A percentile compares a stretch with the other conserved stretches of the same genome.
These are phyloP conservation scores for Suhomyces prunicola DNA, from an alignment of 805 yeast species.

Conservation along the genomic window DNA sequence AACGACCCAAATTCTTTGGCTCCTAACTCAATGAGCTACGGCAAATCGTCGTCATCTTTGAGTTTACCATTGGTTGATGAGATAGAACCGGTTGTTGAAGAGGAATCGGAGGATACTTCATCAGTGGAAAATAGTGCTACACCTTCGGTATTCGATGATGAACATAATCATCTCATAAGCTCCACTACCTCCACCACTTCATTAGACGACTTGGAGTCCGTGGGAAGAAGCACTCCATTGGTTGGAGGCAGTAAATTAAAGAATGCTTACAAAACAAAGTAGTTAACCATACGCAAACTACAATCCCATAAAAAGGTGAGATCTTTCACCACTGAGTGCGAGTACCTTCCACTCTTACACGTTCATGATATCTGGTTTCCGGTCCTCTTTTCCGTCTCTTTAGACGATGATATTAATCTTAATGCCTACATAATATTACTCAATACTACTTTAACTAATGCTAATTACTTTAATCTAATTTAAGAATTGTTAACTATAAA, in stretches of 20 bases:
- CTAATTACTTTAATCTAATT: background rate
- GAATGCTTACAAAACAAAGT: constrained; percentile 1
- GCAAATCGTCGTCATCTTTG: constrained; percentile 10
- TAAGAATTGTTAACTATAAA: background rate
- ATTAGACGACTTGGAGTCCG: constrained; percentile 25
- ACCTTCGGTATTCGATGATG: constrained; percentile 38
- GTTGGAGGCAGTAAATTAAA: background rate
- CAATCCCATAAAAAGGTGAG: background rate
- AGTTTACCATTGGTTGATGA: constrained; percentile 2
- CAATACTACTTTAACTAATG: background rate
- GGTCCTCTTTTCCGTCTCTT: background rate
- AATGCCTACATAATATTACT: background rate
- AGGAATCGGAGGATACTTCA: constrained; percentile 12
- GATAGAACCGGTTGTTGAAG: constrained; percentile 1
- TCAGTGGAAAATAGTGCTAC: constrained; percentile 36
- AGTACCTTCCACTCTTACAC: background rate
- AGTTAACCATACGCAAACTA: background rate
- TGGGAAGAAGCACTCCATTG: constrained; percentile 2
- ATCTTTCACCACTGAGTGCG: background rate
- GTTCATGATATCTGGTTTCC: background rate
- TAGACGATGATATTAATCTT: background rate
- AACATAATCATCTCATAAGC: constrained; percentile 21
- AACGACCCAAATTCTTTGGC: constrained; percentile 1
- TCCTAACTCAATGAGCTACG: constrained; percentile 13
- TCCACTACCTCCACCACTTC: constrained; percentile 35